Evolutionary conservation across 106 monocot genomes (phyloP), one percentile per base, ranked within the genome.

Genomic region (Acanthochlamys bracteata): DNA sequence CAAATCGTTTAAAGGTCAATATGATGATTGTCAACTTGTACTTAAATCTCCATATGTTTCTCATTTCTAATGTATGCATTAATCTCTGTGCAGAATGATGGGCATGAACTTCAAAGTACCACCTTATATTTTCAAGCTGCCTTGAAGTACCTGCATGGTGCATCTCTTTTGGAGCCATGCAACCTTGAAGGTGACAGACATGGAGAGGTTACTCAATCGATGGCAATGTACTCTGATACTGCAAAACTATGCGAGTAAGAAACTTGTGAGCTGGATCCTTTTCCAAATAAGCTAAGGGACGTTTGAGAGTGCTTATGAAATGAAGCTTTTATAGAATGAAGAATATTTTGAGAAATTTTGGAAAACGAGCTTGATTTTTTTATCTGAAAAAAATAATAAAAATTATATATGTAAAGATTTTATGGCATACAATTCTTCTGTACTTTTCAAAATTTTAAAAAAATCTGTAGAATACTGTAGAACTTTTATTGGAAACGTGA

Each of bases 191-290:
- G 53, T 63, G 64, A 72, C 7, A 90, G 74, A 65, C 84, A 71
- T 39, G 79, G 68, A 25, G 95, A 96, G 6, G 41, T 65, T 22
- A 58, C 60, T 24, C 75, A 70, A 40, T 71, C 81, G 69, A 57
- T 89, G 66, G 56, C 64, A 57, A 78, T 83, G 72, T 96, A 96
- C 66, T 82, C 72, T 20, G 85, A 90, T 11, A 96, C 90, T 27
- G 96, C 88, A 61, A 82, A 65, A 79, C 84, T 96, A 24, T 96
- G 84, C 88, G 73, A 81, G 96, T 96, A 85, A 90, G 89, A 58
- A 59, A 57, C 24, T 2, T 57, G 10, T 20, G 56, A 21, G 14
- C 21, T 19, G 14, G 11, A 16, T 22, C 2, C 24, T 57, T 55
- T 24, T 57, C 20, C 56, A 57, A 57, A 57, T 49, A 14, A 9